A percentile compares a stretch with the other conserved stretches of the same genome.
Conservation (phyloP, 768 basidiomycete genomes). For the Boletus speciosus region DNA sequence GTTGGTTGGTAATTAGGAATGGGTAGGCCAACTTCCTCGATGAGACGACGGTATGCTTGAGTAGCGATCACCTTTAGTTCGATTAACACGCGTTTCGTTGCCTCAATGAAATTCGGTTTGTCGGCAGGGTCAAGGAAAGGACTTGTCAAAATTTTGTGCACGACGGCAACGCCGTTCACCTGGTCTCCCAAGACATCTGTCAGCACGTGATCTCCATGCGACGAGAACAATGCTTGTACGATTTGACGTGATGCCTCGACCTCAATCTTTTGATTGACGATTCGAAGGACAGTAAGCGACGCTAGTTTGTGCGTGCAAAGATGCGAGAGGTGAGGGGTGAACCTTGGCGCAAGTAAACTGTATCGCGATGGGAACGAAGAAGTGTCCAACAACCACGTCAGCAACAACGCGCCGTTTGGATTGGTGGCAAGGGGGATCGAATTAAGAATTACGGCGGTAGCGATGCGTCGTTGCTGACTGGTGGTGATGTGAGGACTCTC, state of each 20-base stretch:
- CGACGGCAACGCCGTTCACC: conserved; percentile 90
- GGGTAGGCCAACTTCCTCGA: conserved; percentile 92
- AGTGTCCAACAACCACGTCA: conserved; percentile 96
- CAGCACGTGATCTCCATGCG: conserved; percentile 83
- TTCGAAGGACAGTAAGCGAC: conserved; percentile 88
- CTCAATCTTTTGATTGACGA: conserved; percentile 96
- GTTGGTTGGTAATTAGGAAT: conserved; percentile 84
- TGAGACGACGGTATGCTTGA: conserved; percentile 88
- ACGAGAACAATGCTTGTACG: conserved; percentile 87
- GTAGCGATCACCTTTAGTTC: conserved; percentile 92
- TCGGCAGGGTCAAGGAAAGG: conserved; percentile 73
- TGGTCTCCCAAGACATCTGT: conserved; percentile 95
- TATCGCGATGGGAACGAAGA: conserved; percentile 96
- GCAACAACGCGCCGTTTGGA: conserved; percentile 90
- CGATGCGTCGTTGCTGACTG: conserved; percentile 92
- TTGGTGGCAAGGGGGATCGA: conserved; percentile 97
- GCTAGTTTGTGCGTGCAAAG: conserved; percentile 98
- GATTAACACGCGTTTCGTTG: conserved; percentile 86
- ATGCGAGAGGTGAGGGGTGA: conserved; percentile 94
- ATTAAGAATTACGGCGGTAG: conserved; percentile 91
- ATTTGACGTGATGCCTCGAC: conserved; percentile 83
- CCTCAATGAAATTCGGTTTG: conserved; percentile 71
- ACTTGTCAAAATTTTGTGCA: conserved; percentile 89
- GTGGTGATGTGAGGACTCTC: conserved; percentile 85
- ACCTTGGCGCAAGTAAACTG: conserved; percentile 88